phyloP scores from a whole-genome alignment of 805 yeast species.

The Saturnispora bothae region DNA sequence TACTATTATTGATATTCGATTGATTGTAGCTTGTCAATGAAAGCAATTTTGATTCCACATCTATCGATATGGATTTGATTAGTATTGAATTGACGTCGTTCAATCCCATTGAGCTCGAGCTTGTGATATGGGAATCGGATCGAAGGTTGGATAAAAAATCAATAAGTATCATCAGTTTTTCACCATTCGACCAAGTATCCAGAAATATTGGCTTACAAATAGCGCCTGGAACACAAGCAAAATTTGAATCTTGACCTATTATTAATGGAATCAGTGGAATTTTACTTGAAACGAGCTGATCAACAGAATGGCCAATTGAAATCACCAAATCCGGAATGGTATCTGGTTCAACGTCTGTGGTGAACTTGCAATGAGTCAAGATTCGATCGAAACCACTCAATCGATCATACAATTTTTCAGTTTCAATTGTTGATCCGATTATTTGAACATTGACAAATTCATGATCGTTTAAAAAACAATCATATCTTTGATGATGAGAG shows the following conservation, averaged over 20 bases:
- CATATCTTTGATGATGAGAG: slow-evolving; percentile 3
- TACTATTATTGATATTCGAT: background rate
- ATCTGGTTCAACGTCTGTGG: slow-evolving; percentile 11
- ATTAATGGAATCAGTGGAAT: slow-evolving; percentile 25
- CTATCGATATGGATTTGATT: slow-evolving; percentile 5
- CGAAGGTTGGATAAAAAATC: slow-evolving; percentile 21
- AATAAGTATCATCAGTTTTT: slow-evolving; percentile 25
- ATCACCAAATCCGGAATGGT: slow-evolving; percentile 18
- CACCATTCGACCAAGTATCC: no score
- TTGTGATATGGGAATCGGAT: background rate
- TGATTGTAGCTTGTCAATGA: background rate
- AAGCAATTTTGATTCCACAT: background rate
- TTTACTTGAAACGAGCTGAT: slow-evolving; percentile 18
- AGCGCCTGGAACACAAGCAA: no score
- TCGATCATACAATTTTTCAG: slow-evolving; percentile 16
- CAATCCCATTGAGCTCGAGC: background rate
- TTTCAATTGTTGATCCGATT: slow-evolving; percentile 21
- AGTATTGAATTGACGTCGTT: slow-evolving; percentile 6
- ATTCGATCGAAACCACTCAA: slow-evolving; percentile 22
- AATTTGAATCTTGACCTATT: background rate
- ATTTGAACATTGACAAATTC: slow-evolving; percentile 12
- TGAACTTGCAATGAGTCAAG: slow-evolving; percentile 21
- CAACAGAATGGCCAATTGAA: slow-evolving; percentile 21
- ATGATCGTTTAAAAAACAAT: background rate
- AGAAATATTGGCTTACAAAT: slow-evolving; percentile 22